Evolutionary conservation across 768 basidiomycete species (phyloP).

Genomic region (Naganishia onofrii): DNA sequence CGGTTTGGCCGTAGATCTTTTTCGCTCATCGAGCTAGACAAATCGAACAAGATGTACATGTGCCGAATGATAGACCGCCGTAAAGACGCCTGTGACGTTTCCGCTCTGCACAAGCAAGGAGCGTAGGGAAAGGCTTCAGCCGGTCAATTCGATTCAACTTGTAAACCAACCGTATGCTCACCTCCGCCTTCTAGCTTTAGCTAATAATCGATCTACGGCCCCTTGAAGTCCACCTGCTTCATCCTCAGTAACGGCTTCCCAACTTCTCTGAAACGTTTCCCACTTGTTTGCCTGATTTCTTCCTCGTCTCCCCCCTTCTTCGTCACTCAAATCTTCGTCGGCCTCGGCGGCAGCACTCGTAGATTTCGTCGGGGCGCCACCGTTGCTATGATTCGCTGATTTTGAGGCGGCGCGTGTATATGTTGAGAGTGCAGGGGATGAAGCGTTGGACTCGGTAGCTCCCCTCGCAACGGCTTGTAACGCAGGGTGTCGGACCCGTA

Average conservation of each 20-base stretch:
- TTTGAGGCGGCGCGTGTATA: constrained; percentile 6
- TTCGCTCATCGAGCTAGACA: constrained; percentile 88
- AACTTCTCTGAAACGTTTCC: constrained; percentile 50
- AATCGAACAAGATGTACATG: constrained; percentile 83
- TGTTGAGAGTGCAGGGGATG: constrained; percentile 10
- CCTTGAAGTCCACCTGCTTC: constrained; percentile 85
- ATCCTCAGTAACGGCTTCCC: constrained; percentile 97
- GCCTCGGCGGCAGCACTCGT: constrained; percentile 8
- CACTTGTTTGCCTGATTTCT: constrained; percentile 20
- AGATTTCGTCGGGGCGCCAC: not conserved
- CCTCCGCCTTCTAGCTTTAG: constrained; percentile 79
- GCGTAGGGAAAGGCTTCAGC: not conserved
- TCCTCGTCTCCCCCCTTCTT: constrained; percentile 3
- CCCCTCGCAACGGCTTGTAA: constrained; percentile 6
- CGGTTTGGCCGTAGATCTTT: constrained; percentile 87
- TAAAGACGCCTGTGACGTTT: constrained; percentile 64
- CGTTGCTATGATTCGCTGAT: not conserved
- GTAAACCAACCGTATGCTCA: constrained; percentile 46
- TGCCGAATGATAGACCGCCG: constrained; percentile 95
- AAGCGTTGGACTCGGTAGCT: constrained; percentile 7
- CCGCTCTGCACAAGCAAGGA: constrained; percentile 32
- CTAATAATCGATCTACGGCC: constrained; percentile 84
- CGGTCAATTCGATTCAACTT: not conserved
- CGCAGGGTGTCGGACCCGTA: not conserved
- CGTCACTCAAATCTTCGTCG: constrained; percentile 15